These are phyloP conservation scores for Rhizopogon rudus DNA, from an alignment of 768 basidiomycete genomes.

Conservation along the genomic window DNA sequence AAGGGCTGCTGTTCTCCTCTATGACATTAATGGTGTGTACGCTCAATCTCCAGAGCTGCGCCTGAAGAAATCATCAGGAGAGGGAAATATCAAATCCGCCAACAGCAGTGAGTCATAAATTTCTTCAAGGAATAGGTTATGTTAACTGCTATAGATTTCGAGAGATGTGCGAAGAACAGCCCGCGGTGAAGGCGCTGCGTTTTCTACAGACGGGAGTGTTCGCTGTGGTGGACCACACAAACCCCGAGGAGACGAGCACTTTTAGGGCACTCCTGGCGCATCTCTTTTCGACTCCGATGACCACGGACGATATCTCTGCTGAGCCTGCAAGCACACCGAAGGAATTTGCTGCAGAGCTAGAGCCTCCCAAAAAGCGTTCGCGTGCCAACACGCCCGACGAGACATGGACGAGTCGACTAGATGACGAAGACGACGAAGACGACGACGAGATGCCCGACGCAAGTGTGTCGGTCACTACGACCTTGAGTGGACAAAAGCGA, in stretches of 20 bases:
- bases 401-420: conserved; percentile 37
- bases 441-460: conserved; percentile 1
- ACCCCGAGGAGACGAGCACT: conserved; percentile 51
- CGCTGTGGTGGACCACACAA: conserved; percentile 63
- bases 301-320: not conserved
- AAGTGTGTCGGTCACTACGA: not conserved
- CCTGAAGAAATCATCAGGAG: conserved; percentile 60
- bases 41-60: conserved; percentile 40
- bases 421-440: conserved; percentile 24
- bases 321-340: not conserved
- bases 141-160: conserved; percentile 49
- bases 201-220: conserved; percentile 72
- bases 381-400: conserved; percentile 39
- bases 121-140: not conserved
- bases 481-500: conserved; percentile 14
- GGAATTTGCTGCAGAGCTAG: not conserved
- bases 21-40: not conserved
- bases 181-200: conserved; percentile 55
- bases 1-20: not conserved
- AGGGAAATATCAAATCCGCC: conserved; percentile 58
- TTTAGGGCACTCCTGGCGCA: conserved; percentile 68
- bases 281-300: conserved; percentile 39
- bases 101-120: conserved; percentile 56
- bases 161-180: conserved; percentile 69
- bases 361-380: conserved; percentile 42